Conservation (phyloP, 2,329 filamentous ascomycete genomes). For the Ceratocystis cubensis region DNA sequence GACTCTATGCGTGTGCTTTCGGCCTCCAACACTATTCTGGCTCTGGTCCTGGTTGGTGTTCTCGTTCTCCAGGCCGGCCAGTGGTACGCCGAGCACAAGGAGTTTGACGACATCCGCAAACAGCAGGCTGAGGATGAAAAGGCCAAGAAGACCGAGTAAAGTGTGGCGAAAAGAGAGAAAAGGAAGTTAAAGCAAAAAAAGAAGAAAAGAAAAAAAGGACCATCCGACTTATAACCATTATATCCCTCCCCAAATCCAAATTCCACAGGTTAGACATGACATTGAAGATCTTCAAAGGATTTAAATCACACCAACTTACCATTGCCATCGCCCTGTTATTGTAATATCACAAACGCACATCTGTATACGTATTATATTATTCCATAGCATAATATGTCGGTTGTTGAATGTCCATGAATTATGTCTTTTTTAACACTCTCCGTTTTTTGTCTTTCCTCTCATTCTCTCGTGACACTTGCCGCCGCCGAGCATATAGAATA, state of each 20-base stretch:
- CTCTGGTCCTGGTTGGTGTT: slow-evolving; percentile 81
- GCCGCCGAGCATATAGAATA: neutral
- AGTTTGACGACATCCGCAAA: slow-evolving; percentile 63
- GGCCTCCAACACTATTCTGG: slow-evolving; percentile 91
- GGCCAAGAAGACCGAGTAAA: slow-evolving; percentile 19
- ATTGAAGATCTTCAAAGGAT: neutral
- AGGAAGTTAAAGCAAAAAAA: neutral
- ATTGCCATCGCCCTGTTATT: neutral
- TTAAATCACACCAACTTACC: slow-evolving; percentile 1
- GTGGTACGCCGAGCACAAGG: slow-evolving; percentile 96
- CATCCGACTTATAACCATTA: neutral
- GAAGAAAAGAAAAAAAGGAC: neutral
- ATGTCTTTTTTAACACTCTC: neutral
- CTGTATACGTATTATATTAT: neutral
- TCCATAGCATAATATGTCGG: neutral
- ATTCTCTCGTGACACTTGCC: neutral
- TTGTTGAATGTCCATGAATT: neutral
- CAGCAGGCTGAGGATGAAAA: slow-evolving; percentile 27
- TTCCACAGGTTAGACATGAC: neutral
- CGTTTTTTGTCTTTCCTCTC: neutral
- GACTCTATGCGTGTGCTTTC: slow-evolving; percentile 83
- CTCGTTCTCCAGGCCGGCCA: slow-evolving; percentile 88
- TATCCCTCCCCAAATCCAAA: too few species aligned
- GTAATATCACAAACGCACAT: neutral
- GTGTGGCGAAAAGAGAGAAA: neutral